Conservation (phyloP, 225 moss, liverwort and hornwort genomes). For the Neckera pumila region DNA sequence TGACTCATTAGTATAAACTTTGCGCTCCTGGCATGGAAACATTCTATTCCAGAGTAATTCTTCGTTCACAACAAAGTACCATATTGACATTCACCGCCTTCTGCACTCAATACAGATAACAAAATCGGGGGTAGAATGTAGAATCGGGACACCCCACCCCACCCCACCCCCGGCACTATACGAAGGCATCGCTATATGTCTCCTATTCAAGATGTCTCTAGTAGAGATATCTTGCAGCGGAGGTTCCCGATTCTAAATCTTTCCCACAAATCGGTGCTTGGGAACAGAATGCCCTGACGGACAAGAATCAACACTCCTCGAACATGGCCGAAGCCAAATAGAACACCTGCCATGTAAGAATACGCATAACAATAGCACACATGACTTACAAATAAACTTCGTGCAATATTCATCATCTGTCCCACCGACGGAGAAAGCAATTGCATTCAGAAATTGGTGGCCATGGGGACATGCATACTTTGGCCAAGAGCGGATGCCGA, state of each 20-base stretch:
- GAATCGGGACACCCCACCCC: not conserved
- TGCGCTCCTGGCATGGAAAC: not conserved
- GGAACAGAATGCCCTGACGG: not conserved
- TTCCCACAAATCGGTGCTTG: not conserved
- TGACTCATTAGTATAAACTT: not conserved
- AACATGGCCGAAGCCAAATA: not conserved
- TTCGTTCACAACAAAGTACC: not conserved
- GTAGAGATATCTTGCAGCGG: not conserved
- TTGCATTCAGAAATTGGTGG: not conserved
- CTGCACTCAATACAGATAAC: not conserved
- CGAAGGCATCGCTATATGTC: not conserved
- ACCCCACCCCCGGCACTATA: too few species aligned
- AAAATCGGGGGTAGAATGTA: not conserved
- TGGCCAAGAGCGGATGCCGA: constrained; percentile 46
- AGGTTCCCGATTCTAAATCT: not conserved
- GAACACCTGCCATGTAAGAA: not conserved
- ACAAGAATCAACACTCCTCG: not conserved
- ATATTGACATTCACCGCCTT: not conserved
- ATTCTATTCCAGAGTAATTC: not conserved
- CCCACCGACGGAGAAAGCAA: not conserved
- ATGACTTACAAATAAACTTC: too few species aligned
- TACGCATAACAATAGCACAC: not conserved
- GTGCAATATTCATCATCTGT: not conserved
- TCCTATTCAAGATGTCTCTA: not conserved
- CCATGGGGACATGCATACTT: constrained; percentile 21